Conservation (phyloP, 176 grass and related monocot genomes). For the Urochloa ruziziensis region DNA sequence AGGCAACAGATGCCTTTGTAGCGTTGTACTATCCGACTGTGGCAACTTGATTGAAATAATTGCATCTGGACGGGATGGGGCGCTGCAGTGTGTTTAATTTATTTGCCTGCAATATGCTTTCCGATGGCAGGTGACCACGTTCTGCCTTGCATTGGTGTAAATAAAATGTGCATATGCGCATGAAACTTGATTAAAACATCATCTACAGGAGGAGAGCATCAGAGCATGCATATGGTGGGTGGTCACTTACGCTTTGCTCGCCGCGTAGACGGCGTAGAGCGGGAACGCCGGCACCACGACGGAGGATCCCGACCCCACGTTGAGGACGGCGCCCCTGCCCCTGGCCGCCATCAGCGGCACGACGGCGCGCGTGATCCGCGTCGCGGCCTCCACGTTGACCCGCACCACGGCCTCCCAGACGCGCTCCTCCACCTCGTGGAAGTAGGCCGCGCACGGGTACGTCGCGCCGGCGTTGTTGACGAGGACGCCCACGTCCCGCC, state of each 20-base stretch:
- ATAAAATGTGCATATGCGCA: background rate
- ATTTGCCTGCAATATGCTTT: background rate
- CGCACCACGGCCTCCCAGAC: conserved; percentile 42
- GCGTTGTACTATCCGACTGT: no score
- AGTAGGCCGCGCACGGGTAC: conserved; percentile 55
- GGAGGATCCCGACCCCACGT: no score
- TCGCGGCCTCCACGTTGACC: conserved; percentile 57
- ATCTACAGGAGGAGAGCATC: no score
- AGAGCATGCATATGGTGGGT: no score
- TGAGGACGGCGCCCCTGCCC: no score
- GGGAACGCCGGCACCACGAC: no score
- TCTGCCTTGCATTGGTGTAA: background rate
- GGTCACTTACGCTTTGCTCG: no score
- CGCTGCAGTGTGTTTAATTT: background rate
- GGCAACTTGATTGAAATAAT: background rate
- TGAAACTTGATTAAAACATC: no score
- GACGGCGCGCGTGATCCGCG: conserved; percentile 48
- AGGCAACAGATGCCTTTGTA: background rate
- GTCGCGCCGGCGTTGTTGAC: conserved; percentile 71
- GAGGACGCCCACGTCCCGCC: conserved; percentile 51
- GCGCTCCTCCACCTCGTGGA: conserved; percentile 46
- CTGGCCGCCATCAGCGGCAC: conserved; percentile 42
- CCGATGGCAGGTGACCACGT: background rate
- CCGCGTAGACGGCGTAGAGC: no score
- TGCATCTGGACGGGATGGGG: background rate